A percentile compares a stretch with the other conserved stretches of the same genome.
Evolutionary conservation across 345 rosid genomes (phyloP).

Genomic region (Salix suchowensis): DNA sequence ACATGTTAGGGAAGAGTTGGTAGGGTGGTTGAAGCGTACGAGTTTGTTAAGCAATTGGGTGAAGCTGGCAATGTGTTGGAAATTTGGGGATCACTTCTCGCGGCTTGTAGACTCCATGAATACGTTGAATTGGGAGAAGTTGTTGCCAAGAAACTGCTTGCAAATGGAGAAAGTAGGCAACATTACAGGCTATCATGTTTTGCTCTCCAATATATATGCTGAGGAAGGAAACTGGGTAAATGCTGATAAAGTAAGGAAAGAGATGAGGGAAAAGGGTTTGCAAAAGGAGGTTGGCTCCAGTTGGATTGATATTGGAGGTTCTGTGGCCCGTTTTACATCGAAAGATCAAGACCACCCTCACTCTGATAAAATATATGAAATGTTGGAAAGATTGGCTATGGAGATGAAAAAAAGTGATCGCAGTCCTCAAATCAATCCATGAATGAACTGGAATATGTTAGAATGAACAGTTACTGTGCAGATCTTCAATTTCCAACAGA

Average conservation of each 20-base stretch:
- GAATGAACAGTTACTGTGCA: no score
- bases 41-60: slow-evolving; percentile 63
- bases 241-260: slow-evolving; percentile 67
- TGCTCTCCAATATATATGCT: slow-evolving; percentile 85
- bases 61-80: slow-evolving; percentile 59
- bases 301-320: slow-evolving; percentile 62
- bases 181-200: slow-evolving; percentile 61
- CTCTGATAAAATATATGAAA: slow-evolving; percentile 44
- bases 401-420: slow-evolving; percentile 43
- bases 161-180: slow-evolving; percentile 37
- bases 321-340: slow-evolving; percentile 50
- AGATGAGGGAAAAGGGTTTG: slow-evolving; percentile 65
- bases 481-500: no score
- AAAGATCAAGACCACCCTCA: slow-evolving; percentile 62
- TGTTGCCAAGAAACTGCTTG: slow-evolving; percentile 51
- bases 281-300: slow-evolving; percentile 72
- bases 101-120: slow-evolving; percentile 69
- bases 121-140: slow-evolving; percentile 57
- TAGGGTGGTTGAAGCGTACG: slow-evolving; percentile 68
- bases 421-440: slow-evolving; percentile 8
- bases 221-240: slow-evolving; percentile 69
- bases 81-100: slow-evolving; percentile 86
- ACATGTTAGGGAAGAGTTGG: slow-evolving; percentile 91
- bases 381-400: slow-evolving; percentile 43
- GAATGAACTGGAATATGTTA: background rate